Percentiles rank a stretch among this genome's conserved stretches.
phyloP scores from a whole-genome alignment of 352 stramenopile genomes.

The Pythium sp. region DNA sequence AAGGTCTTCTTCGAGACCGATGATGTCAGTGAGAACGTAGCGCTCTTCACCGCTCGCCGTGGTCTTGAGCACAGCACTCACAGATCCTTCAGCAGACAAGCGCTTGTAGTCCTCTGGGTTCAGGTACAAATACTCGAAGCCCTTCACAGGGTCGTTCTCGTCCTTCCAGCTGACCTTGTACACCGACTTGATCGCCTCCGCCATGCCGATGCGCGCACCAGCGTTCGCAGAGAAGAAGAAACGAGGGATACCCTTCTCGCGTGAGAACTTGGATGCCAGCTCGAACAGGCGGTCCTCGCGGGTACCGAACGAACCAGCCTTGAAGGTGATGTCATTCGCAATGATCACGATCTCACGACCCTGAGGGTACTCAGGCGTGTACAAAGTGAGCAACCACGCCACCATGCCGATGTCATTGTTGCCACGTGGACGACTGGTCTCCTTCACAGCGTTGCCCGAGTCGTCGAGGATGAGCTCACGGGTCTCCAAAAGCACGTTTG shows the following conservation, averaged over 20 bases:
- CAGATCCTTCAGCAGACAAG: constrained; percentile 88
- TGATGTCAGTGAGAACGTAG: constrained; percentile 97
- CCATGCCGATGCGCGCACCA: constrained; percentile 98
- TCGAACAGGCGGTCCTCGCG: constrained; percentile 99
- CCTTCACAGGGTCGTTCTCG: constrained; percentile 94
- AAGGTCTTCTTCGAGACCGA: constrained; percentile 97
- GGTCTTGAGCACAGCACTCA: constrained; percentile 79
- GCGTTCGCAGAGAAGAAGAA: constrained; percentile 99
- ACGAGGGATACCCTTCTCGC: constrained; percentile 91
- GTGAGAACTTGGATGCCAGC: constrained; percentile 94
- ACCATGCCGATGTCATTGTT: constrained; percentile 99
- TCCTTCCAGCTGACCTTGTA: constrained; percentile 99
- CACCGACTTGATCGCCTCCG: constrained; percentile 97
- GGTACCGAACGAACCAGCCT: constrained; percentile 99
- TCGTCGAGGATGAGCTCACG: constrained; percentile 93
- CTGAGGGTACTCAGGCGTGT: constrained; percentile 97
- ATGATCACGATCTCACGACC: constrained; percentile 98
- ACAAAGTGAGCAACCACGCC: constrained; percentile 97
- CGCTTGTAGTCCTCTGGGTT: constrained; percentile 93
- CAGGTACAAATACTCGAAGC: constrained; percentile 99
- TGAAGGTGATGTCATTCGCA: constrained; percentile 99
- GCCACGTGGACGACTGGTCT: constrained; percentile 84
- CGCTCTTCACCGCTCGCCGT: constrained; percentile 73
- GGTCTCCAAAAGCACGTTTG: constrained; percentile 93
- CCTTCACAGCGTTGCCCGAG: constrained; percentile 52